Evolutionary conservation across 1,284 basidiomycete genomes (phyloP).

Genomic region (Leccinum subatratum): DNA sequence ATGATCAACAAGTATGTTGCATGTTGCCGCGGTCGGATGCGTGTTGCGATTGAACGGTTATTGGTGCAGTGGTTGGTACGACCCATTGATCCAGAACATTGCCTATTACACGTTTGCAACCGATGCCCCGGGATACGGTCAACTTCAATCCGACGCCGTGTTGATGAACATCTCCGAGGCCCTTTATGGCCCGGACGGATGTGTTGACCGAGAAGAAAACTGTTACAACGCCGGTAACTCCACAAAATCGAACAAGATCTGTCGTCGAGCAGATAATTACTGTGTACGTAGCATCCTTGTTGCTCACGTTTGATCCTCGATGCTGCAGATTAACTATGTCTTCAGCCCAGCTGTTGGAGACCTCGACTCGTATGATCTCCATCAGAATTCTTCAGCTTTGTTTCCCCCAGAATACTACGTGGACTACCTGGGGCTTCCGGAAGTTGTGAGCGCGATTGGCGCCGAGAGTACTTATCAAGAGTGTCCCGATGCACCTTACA

Average conservation of each 20-base stretch:
- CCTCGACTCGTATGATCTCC: conserved; percentile 51
- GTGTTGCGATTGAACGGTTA: neutral
- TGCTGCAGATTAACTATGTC: conserved; percentile 42
- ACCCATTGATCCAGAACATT: no score
- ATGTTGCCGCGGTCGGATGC: neutral
- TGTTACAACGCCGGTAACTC: no score
- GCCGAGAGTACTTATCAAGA: conserved; percentile 45
- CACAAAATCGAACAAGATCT: no score
- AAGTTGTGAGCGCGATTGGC: conserved; percentile 45
- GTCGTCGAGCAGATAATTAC: no score
- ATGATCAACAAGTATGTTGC: conserved; percentile 49
- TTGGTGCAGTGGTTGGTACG: no score
- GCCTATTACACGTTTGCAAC: no score
- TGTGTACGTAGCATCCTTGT: neutral
- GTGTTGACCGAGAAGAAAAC: no score
- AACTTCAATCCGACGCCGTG: no score
- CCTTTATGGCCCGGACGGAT: no score
- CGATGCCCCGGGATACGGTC: no score
- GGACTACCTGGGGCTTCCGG: conserved; percentile 39
- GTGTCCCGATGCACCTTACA: conserved; percentile 41
- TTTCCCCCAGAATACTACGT: conserved; percentile 59
- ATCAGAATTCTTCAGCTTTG: conserved; percentile 48
- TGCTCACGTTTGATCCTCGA: neutral
- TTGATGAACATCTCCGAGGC: no score
- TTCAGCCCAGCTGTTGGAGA: conserved; percentile 48